Evolutionary conservation across 2,329 filamentous ascomycete genomes (phyloP), one percentile per base, ranked within the genome.

Genomic region (Trichoderma asperellum): DNA sequence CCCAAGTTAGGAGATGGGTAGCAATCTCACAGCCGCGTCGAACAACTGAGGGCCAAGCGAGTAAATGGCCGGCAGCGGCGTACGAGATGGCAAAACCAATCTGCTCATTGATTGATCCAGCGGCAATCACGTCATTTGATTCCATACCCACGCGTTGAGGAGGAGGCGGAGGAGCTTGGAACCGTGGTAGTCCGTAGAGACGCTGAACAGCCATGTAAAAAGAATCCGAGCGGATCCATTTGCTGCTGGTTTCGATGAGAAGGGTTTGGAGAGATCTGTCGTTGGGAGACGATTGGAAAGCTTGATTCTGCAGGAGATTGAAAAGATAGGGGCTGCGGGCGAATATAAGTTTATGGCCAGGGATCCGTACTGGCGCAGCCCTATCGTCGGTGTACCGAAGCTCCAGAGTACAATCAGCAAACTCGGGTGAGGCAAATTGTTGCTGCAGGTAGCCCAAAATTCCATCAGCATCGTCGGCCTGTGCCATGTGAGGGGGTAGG

Each of bases 1-100:
- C 82, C 89, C 89, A 92, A 70, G 82, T 83, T 53, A 92, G 75
- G 5, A 88, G 81, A 64, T 84, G 82, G 43, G 84, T 81, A 1
- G 88, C 88, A 70, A 91, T 83, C 59, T 88, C 85, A 32, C 90
- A 79, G 43, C 89, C 90, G 43, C 87, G 85, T 57, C 83, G 78
- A 12, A 86, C 81, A 32, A 92, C 83, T 29, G 84, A 83, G 2
- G 80, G 81, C 75, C 90, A 85, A 52, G 82, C 81, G 18, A 92
- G 80, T 49, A 88, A 80, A 61, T 86, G 82, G 0, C 89, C 90
- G 5, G 88, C 86, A 32, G 89, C 88, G 57, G 89, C 85, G 74
- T 91, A 91, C 29, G 88, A 87, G 24, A 92, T 78, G n/a, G 85
- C 85, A 71, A 87, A 86, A 37, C 84, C 80, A 69, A 88, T 83